Conservation (phyloP, 2,329 filamentous ascomycete genomes). For the Coniella lustricola region DNA sequence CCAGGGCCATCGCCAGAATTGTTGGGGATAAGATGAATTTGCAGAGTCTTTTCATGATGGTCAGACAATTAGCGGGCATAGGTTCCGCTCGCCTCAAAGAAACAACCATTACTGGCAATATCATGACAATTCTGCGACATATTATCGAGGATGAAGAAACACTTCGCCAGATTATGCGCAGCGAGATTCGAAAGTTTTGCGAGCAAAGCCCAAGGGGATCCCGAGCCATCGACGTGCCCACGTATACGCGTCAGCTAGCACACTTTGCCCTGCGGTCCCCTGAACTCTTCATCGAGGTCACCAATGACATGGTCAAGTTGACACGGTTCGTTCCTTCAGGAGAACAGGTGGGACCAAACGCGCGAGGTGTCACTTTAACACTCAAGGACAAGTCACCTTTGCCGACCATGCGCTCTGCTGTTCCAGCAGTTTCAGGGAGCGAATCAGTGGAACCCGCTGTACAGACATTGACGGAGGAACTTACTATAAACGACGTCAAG, state of each 20-base stretch:
- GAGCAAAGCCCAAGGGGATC: slow-evolving; percentile 48
- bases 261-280: slow-evolving; percentile 76
- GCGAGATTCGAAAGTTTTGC: slow-evolving; percentile 77
- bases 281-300: slow-evolving; percentile 78
- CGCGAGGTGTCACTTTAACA: slow-evolving; percentile 3
- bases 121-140: slow-evolving; percentile 84
- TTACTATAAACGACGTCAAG: slow-evolving; percentile 48
- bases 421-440: slow-evolving; percentile 25
- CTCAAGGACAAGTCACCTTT: slow-evolving; percentile 12
- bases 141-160: slow-evolving; percentile 91
- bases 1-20: slow-evolving; percentile 63
- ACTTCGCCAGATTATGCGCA: slow-evolving; percentile 83
- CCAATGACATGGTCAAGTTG: slow-evolving; percentile 76
- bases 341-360: slow-evolving; percentile 22
- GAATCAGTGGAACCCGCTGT: slow-evolving; percentile 38
- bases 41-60: slow-evolving; percentile 87
- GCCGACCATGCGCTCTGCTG: background rate
- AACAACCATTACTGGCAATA: slow-evolving; percentile 47
- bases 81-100: slow-evolving; percentile 66
- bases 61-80: slow-evolving; percentile 78
- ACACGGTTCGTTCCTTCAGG: slow-evolving; percentile 42
- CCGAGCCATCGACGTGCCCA: slow-evolving; percentile 60
- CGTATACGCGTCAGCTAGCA: slow-evolving; percentile 70
- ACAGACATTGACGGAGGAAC: slow-evolving; percentile 35
- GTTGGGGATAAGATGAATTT: slow-evolving; percentile 86